phyloP scores from a whole-genome alignment of 495 filamentous ascomycete genomes.

The Daldinia vernicosa region DNA sequence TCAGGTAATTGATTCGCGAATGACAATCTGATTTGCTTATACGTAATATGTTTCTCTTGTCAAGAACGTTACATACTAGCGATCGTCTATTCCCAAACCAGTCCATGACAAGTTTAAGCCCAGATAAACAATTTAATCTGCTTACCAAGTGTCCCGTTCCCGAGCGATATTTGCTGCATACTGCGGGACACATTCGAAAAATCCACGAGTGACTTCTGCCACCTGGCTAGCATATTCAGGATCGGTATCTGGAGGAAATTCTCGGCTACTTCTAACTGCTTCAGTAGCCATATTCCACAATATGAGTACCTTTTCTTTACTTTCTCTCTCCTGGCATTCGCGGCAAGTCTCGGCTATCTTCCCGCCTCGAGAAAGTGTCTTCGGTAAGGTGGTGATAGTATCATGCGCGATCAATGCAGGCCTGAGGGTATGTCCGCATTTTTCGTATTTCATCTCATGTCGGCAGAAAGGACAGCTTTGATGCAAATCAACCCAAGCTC shows the following conservation, averaged over 20 bases:
- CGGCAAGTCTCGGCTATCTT: slow-evolving; percentile 7
- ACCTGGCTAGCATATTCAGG: neutral
- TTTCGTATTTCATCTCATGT: neutral
- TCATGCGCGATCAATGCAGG: slow-evolving; percentile 18
- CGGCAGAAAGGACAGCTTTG: slow-evolving; percentile 39
- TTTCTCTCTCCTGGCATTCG: neutral
- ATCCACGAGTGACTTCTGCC: neutral
- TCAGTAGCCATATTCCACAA: neutral
- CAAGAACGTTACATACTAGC: neutral
- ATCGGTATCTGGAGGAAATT: neutral
- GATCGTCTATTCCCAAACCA: neutral
- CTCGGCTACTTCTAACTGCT: neutral
- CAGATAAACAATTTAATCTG: neutral
- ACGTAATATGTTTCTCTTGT: too few relatives aligned
- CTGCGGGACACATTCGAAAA: neutral
- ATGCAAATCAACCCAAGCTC: neutral
- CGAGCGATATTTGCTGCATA: neutral
- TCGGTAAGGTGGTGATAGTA: slow-evolving; percentile 27
- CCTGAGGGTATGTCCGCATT: slow-evolving; percentile 26
- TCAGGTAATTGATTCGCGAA: neutral
- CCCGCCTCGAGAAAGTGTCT: slow-evolving; percentile 27
- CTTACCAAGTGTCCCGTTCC: neutral
- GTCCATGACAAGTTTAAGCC: neutral
- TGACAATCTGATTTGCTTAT: neutral
- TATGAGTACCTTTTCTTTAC: neutral